These are phyloP conservation scores for Closterium sp. DNA, from an alignment of 139 green algal species.

Conservation along the genomic window DNA sequence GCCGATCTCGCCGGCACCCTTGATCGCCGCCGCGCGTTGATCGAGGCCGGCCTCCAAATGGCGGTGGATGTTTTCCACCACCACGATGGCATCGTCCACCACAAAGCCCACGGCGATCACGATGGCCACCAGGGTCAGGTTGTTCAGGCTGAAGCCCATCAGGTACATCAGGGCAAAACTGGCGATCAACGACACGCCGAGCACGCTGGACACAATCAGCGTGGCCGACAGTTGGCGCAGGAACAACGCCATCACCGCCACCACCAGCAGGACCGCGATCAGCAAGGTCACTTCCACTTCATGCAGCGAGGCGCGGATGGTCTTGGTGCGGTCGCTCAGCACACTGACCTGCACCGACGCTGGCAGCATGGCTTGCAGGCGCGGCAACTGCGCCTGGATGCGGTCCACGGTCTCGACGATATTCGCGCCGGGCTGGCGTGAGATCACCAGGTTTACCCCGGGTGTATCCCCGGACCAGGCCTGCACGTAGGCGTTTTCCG, in stretches of 20 bases:
- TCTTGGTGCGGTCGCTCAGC: no score
- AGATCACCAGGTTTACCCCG: no score
- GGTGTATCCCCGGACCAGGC: no score
- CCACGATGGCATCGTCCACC: conserved; percentile 8
- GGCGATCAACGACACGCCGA: background rate
- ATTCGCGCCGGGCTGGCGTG: no score
- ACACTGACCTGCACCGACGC: no score
- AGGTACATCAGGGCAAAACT: background rate
- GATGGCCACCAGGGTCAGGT: background rate
- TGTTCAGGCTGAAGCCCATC: background rate
- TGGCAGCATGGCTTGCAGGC: no score
- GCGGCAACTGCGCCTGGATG: no score
- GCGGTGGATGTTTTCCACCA: background rate
- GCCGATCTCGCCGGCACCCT: background rate
- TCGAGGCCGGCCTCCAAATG: background rate
- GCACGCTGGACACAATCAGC: background rate
- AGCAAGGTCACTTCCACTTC: no score
- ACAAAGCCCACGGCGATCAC: background rate
- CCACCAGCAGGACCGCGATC: background rate
- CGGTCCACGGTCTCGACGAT: no score
- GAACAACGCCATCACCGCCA: background rate
- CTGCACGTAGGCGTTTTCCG: no score
- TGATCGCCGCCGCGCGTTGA: background rate
- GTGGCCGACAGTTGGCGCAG: background rate
- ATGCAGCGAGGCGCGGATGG: no score